Conservation (phyloP, 176 grass and related monocot genomes). For the Zizania latifolia region DNA sequence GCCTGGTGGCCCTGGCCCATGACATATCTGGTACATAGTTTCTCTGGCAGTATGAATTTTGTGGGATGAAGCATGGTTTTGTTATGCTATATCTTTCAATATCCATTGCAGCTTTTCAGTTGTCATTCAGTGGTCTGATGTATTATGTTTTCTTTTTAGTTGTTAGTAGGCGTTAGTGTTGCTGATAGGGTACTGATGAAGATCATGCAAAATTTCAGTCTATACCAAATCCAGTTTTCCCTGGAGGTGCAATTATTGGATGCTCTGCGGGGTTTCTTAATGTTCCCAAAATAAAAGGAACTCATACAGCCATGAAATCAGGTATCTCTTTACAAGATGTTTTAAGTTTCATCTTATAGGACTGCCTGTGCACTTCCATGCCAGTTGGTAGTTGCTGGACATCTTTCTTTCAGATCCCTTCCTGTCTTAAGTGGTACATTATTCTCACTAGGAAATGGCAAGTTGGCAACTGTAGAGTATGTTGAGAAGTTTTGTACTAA, state of each 20-base stretch:
- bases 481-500: slow-evolving; percentile 29
- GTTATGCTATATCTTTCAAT: slow-evolving; percentile 9
- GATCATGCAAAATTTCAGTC: slow-evolving; percentile 57
- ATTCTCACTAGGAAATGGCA: background rate
- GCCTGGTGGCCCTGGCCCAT: too few species aligned
- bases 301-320: slow-evolving; percentile 99
- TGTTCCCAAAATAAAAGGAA: slow-evolving; percentile 98
- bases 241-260: slow-evolving; percentile 90
- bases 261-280: slow-evolving; percentile 96
- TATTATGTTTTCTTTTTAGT: background rate
- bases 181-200: slow-evolving; percentile 12
- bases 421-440: background rate
- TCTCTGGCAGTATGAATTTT: background rate
- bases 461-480: background rate
- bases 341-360: background rate
- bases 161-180: background rate
- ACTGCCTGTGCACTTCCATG: background rate
- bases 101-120: background rate
- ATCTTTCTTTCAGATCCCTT: background rate
- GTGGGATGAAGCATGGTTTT: background rate
- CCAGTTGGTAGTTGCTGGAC: background rate
- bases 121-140: background rate
- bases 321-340: slow-evolving; percentile 31
- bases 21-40: background rate
- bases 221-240: slow-evolving; percentile 89